phyloP scores from a whole-genome alignment of 164 flowering plant species.

The Macadamia integrifolia region DNA sequence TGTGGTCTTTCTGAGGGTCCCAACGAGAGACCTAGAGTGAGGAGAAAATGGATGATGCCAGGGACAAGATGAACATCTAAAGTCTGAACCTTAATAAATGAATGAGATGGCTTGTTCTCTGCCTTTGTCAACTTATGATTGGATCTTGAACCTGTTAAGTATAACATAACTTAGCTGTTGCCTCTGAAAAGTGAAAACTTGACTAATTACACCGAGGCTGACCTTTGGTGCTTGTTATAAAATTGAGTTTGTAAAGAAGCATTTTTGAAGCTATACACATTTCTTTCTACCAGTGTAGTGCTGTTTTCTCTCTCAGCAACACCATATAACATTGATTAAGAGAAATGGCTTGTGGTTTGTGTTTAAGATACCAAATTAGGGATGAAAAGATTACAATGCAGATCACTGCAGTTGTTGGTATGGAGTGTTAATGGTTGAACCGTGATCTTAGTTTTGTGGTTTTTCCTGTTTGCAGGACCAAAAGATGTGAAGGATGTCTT shows the following conservation, averaged over 20 bases:
- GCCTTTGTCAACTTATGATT: neutral
- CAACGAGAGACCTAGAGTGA: too few species aligned
- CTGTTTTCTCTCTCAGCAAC: too few species aligned
- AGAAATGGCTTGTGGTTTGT: neutral
- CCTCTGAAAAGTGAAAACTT: neutral
- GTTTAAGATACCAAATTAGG: neutral
- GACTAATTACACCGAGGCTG: neutral
- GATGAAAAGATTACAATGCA: neutral
- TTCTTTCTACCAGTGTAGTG: neutral
- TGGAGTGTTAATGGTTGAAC: neutral
- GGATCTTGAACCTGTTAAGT: neutral
- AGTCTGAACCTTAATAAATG: too few species aligned
- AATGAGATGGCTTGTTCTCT: too few species aligned
- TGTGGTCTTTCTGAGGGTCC: too few species aligned
- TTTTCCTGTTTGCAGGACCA: constrained; percentile 47
- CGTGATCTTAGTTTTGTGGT: neutral
- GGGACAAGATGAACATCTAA: too few species aligned
- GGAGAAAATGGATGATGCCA: too few species aligned
- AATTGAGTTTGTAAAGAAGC: neutral
- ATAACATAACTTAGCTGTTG: neutral
- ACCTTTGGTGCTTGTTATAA: too few species aligned
- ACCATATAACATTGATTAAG: neutral
- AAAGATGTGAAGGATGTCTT: constrained; percentile 78
- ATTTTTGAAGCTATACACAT: neutral
- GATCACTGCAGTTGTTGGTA: neutral